Conservation (phyloP, 257 asterid genomes). For the Anisodus tanguticus region DNA sequence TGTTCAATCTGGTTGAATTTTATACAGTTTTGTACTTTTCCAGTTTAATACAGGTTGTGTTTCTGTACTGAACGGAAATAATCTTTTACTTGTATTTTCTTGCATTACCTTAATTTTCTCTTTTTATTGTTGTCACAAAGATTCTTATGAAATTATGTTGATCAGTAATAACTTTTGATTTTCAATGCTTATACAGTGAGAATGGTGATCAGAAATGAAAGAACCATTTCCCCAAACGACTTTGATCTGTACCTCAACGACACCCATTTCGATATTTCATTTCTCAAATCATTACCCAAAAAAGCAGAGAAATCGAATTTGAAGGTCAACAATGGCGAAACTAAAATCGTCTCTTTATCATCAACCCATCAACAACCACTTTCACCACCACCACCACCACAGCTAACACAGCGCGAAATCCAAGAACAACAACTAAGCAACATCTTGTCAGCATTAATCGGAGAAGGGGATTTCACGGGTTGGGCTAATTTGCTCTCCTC, state of each 20-base stretch:
- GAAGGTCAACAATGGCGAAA: not conserved
- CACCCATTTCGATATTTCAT: slow-evolving; percentile 34
- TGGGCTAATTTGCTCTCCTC: slow-evolving; percentile 62
- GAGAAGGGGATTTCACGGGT: slow-evolving; percentile 61
- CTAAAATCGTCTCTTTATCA: not conserved
- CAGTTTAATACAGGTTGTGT: not conserved
- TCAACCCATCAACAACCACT: not conserved
- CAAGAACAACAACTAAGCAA: slow-evolving; percentile 49
- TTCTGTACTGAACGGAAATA: not conserved
- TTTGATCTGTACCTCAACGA: slow-evolving; percentile 36
- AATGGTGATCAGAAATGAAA: slow-evolving; percentile 46
- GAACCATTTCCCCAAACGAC: slow-evolving; percentile 32
- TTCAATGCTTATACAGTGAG: slow-evolving; percentile 39
- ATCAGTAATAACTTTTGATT: too few species aligned
- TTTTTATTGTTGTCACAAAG: not conserved
- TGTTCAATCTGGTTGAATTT: too few species aligned
- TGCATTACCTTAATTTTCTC: not conserved
- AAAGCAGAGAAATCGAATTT: not conserved
- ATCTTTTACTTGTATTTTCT: not conserved
- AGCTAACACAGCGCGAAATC: slow-evolving; percentile 21
- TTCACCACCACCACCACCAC: slow-evolving; percentile 32
- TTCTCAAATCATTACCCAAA: slow-evolving; percentile 25
- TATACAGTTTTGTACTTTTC: not conserved
- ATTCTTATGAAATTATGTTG: too few species aligned
- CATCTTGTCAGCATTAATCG: slow-evolving; percentile 60